Base-by-base conservation (phyloP, 2,329 filamentous ascomycete genomes). In the Ilyonectria sp. region DNA sequence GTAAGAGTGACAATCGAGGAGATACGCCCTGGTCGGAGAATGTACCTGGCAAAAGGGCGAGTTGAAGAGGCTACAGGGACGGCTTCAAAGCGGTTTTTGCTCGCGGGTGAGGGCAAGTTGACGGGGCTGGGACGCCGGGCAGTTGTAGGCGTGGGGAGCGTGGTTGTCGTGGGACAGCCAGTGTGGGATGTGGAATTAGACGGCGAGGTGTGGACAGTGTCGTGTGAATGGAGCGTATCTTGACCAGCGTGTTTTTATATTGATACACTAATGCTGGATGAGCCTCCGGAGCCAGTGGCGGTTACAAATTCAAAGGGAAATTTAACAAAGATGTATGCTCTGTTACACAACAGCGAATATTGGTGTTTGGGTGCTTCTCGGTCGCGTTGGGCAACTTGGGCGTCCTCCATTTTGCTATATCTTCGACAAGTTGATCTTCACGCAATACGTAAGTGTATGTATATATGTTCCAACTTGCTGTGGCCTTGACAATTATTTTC, bases 111-210 rank as follows among this genome's bases (percentile, higher is more conserved):
- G 63, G 82, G 81, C 2, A 78, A 70, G 57, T 49, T 82, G 72
- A 80, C 80, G 3, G 81, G 81, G 0, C 67, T 82, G 53, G 80
- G 76, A 6, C 73, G 71, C 43, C 74, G 74, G 44, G 78, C 73
- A 3, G 68, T 60, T 5, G 71, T 82, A 11, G 49, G 47, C 6
- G 60, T 73, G 8, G 81, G 81, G 1, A 77, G 76, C 55, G 71
- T 77, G 50, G 73, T 83, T 11, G 55, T 76, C 15, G 63, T 82
- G n/a, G 77, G 77, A 40, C 76, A 77, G 67, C 81, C 81, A 17
- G 75, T 77, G 13, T 84, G 82, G 82, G 79, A 83, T 40, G 73
- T 82, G 31, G 69, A 76, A 37, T 61, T 84, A 33, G 76, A 78
- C 7, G 80, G 74, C 1, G 65, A 77, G 29, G 54, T 59, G 21